A percentile compares a stretch with the other conserved stretches of the same genome.
phyloP scores from a whole-genome alignment of 176 grass and related monocot species.

The Neostapfia colusana region DNA sequence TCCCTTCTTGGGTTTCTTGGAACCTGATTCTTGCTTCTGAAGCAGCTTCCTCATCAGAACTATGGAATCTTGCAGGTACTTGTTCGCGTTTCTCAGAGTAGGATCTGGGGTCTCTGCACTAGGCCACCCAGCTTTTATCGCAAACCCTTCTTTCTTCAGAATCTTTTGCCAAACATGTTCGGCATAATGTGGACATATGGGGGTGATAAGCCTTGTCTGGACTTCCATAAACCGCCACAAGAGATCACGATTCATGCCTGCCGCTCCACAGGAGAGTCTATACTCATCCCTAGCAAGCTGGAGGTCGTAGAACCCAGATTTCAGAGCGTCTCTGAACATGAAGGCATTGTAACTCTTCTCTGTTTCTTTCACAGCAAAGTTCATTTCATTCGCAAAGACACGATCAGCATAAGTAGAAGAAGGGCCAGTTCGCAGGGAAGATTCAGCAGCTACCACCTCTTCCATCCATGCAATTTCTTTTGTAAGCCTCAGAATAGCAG shows the following conservation, averaged over 20 bases:
- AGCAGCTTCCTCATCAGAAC: slow-evolving; percentile 68
- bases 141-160: slow-evolving; percentile 62
- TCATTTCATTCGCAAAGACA: slow-evolving; percentile 81
- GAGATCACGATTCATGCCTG: slow-evolving; percentile 67
- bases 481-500: slow-evolving; percentile 73
- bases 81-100: slow-evolving; percentile 65
- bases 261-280: slow-evolving; percentile 60
- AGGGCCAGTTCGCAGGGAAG: slow-evolving; percentile 49
- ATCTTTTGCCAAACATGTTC: slow-evolving; percentile 76
- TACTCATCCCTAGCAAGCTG: slow-evolving; percentile 80
- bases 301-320: slow-evolving; percentile 79
- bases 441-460: slow-evolving; percentile 61
- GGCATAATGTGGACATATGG: slow-evolving; percentile 71
- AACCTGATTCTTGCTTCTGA: slow-evolving; percentile 69
- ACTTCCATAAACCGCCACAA: slow-evolving; percentile 75
- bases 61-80: slow-evolving; percentile 79
- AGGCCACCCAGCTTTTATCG: slow-evolving; percentile 71
- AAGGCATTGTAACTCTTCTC: slow-evolving; percentile 72
- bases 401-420: slow-evolving; percentile 59
- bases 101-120: slow-evolving; percentile 44
- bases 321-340: slow-evolving; percentile 83
- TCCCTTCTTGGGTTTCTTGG: slow-evolving; percentile 78
- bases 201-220: slow-evolving; percentile 58
- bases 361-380: slow-evolving; percentile 60
- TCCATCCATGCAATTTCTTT: slow-evolving; percentile 93